phyloP scores from a whole-genome alignment of 257 asterid genomes.

The Catharanthus roseus region DNA sequence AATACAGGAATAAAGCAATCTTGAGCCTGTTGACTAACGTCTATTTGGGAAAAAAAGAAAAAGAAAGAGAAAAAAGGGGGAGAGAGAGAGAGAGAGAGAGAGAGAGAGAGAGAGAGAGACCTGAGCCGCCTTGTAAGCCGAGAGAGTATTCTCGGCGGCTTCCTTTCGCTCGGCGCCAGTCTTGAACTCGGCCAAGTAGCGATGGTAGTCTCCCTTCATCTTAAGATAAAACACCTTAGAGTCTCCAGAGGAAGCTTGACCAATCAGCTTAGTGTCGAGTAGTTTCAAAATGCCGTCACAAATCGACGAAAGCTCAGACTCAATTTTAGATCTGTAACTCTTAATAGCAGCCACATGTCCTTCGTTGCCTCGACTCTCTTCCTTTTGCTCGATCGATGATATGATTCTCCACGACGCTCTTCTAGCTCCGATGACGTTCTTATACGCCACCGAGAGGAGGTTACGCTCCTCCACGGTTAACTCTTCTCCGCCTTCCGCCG shows the following conservation, averaged over 20 bases:
- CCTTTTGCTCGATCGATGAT: conserved; percentile 82
- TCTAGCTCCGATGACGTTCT: conserved; percentile 80
- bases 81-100: too few relatives aligned
- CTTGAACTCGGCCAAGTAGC: conserved; percentile 81
- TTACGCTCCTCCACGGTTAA: conserved; percentile 77
- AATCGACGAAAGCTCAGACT: conserved; percentile 60
- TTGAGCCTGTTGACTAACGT: too few relatives aligned
- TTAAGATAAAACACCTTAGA: conserved; percentile 86
- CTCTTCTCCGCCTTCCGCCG: conserved; percentile 61
- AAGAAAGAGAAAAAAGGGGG: too few relatives aligned
- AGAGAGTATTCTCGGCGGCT: conserved; percentile 87
- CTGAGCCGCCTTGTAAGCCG: conserved; percentile 89
- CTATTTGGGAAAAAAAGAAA: too few relatives aligned
- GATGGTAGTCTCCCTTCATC: conserved; percentile 88
- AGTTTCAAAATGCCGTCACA: conserved; percentile 73
- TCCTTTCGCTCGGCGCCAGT: conserved; percentile 68
- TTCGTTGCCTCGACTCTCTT: conserved; percentile 81
- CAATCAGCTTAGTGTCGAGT: conserved; percentile 69
- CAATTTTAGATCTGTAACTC: conserved; percentile 77
- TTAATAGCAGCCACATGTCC: conserved; percentile 64
- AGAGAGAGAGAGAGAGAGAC: conserved; percentile 29
- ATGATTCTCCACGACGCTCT: conserved; percentile 78
- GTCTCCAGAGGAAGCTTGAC: conserved; percentile 55
- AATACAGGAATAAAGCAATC: background rate
- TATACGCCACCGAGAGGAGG: conserved; percentile 74